Evolutionary conservation across 2,329 filamentous ascomycete species (phyloP), one percentile per base, ranked within the genome.

Genomic region (Aureobasidium sp.): DNA sequence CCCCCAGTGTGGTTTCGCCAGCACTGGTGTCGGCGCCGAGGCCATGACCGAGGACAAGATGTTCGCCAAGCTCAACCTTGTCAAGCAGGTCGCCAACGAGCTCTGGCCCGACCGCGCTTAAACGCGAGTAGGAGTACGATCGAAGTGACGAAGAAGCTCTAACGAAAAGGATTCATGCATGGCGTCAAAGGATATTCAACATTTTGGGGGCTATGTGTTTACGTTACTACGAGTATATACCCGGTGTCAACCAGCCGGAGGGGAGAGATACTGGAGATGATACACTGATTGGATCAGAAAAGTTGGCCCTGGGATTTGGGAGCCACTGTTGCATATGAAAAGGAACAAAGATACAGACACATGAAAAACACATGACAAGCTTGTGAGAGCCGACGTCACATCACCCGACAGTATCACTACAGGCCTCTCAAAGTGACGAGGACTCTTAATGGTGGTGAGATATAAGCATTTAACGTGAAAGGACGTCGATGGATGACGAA

Each of bases 1-100:
- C 48, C 73, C 73, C 48, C 73, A 75, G 66, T 75, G 73, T 65
- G 73, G 73, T 12, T 75, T 75, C 62, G 72, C 72, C 8, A 72
- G 69, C 65, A 70, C 72, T n/a, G 73, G 72, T 42, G 64, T 73
- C 22, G 71, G 71, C 15, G 72, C 71, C 22, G 71, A 73, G 57
- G 72, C 70, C 31, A 74, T 75, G 70, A 72, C 70, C 20, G 71
- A 72, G 67, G 68, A 72, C 65, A 72, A 71, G 69, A 74, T 74
- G 72, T 74, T 74, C 64, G 69, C 68, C 20, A 74, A 74, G 69
- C 63, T 74, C 51, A 68, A 68, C 66, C 62, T 74, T 64, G 72
- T 74, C 49, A 66, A 71, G 65, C 68, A 72, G 63, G 71, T 74
- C n/a, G 72, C 72, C 41, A 67, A 67, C 44, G 69, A 73, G 66